A percentile compares a stretch with the other conserved stretches of the same genome.
These are phyloP conservation scores for Glebionis coronaria DNA, from an alignment of 129 eudicot genomes.

Conservation along the genomic window DNA sequence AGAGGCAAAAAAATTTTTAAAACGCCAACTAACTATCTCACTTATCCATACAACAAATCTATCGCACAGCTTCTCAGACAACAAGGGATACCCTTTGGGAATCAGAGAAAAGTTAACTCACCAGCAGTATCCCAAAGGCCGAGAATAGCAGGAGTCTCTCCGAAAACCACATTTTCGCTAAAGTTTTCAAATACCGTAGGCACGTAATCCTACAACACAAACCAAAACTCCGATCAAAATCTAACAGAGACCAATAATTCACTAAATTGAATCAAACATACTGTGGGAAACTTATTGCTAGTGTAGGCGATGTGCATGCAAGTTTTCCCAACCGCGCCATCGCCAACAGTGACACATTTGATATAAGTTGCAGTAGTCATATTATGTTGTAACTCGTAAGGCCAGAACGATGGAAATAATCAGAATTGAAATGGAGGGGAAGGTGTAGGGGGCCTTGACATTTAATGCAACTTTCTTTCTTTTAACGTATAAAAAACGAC, in stretches of 20 bases:
- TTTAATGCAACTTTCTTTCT: conserved; percentile 16
- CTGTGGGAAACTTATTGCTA: conserved; percentile 57
- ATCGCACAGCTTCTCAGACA: too few relatives aligned
- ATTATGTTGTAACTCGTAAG: conserved; percentile 9
- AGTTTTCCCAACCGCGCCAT: conserved; percentile 54
- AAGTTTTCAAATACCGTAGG: conserved; percentile 89
- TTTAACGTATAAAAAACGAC: too few relatives aligned
- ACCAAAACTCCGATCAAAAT: background rate
- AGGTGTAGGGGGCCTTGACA: conserved; percentile 3
- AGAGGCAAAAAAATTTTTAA: too few relatives aligned
- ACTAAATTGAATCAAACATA: conserved; percentile 14
- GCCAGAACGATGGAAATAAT: conserved; percentile 18
- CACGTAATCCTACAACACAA: conserved; percentile 64
- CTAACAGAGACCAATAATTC: background rate
- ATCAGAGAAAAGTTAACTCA: conserved; percentile 8
- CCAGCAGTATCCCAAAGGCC: conserved; percentile 99
- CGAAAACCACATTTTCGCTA: conserved; percentile 85
- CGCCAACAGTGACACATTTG: conserved; percentile 59
- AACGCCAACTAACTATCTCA: too few relatives aligned
- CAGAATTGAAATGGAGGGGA: conserved; percentile 38
- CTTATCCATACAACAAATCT: too few relatives aligned
- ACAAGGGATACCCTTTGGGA: too few relatives aligned
- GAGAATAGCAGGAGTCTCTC: conserved; percentile 72
- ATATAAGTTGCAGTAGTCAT: conserved; percentile 50
- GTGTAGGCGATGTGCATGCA: conserved; percentile 60